Base-by-base conservation (phyloP, 306 rosid genomes). In the Ormosia emarginata region DNA sequence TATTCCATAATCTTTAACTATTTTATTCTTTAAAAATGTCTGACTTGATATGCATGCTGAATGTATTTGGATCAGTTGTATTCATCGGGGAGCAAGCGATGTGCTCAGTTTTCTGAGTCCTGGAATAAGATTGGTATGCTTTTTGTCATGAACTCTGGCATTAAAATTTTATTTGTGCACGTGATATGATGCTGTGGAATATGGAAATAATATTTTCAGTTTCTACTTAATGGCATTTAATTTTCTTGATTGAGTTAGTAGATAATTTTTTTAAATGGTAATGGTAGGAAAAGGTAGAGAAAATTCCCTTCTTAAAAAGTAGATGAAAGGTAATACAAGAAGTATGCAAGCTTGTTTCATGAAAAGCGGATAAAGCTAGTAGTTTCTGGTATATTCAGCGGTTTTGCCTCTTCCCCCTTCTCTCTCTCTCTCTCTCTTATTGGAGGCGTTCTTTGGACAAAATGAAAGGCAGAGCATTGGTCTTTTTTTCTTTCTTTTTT, bases 121-220 rank as follows among this genome's bases (percentile, higher is more conserved):
- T 95, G 94, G 99, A 88, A 89, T 82, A 75, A 84, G 79, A 90
- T 91, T 81, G 97, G 98, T 95, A 89, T 53, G 89, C 37, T 65
- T 62, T 78, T 67, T 79, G 63, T 33, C 74, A 58, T 71, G 43
- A 73, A 72, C 57, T 62, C 62, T 5, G 5, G n/a, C 47, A 18
- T 46, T 13, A 52, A 3, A 33, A 33, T 6, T 39, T 77, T 77
- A 32, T 75, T 66, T 69, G 15, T 81, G 36, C 68, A 3, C 15
- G 13, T 58, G 74, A 41, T 71, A 33, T 77, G 29, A 67, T 56
- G 50, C 43, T 40, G 10, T 62, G 62, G 15, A 40, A 39, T 74
- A 65, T 64, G 39, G n/a, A 64, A 32, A 63, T 63, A 17, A 41
- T 70, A 37, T 77, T 62, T 32, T 11, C 61, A 44, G 33, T 50